Evolutionary conservation across 2,329 filamentous ascomycete genomes (phyloP).

Genomic region (Trichophyton mentagrophytes): DNA sequence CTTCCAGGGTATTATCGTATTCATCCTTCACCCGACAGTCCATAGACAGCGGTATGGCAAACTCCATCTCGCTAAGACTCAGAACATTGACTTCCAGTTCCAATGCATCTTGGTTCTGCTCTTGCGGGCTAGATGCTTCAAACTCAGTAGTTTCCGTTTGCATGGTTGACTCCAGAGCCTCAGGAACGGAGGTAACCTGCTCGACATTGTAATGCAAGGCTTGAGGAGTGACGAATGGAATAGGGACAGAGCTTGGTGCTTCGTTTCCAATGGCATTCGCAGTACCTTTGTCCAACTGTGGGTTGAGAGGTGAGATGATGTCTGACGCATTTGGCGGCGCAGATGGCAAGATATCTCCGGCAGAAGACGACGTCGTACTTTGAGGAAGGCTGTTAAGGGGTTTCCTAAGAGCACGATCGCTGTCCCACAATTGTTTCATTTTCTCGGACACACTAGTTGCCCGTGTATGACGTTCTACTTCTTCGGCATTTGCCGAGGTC

Average conservation of each 20-base stretch:
- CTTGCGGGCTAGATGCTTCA: constrained; percentile 4
- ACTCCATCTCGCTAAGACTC: constrained; percentile 28
- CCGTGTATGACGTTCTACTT: constrained; percentile 19
- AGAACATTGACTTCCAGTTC: constrained; percentile 21
- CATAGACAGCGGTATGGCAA: constrained; percentile 32
- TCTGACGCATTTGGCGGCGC: constrained; percentile 20
- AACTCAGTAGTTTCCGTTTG: not conserved
- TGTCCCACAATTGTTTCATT: constrained; percentile 21
- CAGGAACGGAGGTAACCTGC: constrained; percentile 6
- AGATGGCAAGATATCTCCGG: constrained; percentile 28
- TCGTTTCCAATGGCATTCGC: constrained; percentile 14
- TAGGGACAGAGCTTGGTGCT: constrained; percentile 16
- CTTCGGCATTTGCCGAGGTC: not conserved
- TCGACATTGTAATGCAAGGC: constrained; percentile 17
- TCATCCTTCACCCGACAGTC: constrained; percentile 33
- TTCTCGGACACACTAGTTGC: constrained; percentile 23
- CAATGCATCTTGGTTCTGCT: constrained; percentile 3
- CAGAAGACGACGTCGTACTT: constrained; percentile 32
- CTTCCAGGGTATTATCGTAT: constrained; percentile 25
- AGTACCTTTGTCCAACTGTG: constrained; percentile 23
- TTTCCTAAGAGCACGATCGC: constrained; percentile 17
- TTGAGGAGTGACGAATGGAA: constrained; percentile 19
- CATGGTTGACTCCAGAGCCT: not conserved
- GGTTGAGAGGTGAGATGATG: constrained; percentile 24
- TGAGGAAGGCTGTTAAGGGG: constrained; percentile 16